Conservation (phyloP, 2,329 filamentous ascomycete genomes). For the Alternaria longipes region DNA sequence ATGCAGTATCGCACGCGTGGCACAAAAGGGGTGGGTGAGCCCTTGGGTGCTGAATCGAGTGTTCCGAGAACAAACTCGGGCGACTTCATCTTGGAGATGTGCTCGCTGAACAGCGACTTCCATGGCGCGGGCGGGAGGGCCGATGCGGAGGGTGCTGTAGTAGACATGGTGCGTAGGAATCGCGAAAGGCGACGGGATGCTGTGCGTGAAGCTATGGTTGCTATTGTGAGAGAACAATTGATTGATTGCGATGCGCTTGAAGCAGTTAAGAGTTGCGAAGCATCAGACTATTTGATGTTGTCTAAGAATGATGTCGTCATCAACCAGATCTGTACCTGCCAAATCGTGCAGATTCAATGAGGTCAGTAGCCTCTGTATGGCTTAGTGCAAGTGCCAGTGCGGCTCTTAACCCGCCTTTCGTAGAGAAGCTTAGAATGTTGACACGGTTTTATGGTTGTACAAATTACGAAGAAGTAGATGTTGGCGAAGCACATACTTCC, state of each 20-base stretch:
- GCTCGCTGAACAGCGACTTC: constrained; percentile 60
- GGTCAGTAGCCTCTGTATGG: constrained; percentile 12
- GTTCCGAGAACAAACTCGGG: constrained; percentile 63
- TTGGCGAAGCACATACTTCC: not conserved
- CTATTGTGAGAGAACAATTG: constrained; percentile 19
- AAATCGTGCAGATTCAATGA: constrained; percentile 20
- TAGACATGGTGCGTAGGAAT: constrained; percentile 57
- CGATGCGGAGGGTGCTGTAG: constrained; percentile 52
- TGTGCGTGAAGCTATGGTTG: constrained; percentile 52
- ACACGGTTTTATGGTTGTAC: no score
- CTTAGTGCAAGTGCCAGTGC: not conserved
- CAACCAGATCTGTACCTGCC: constrained; percentile 16
- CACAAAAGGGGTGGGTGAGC: constrained; percentile 53
- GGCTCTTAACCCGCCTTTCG: not conserved
- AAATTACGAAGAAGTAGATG: not conserved
- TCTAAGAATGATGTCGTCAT: constrained; percentile 33
- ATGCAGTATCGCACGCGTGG: constrained; percentile 79
- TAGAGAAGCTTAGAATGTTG: not conserved
- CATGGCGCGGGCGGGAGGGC: constrained; percentile 59
- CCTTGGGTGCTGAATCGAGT: constrained; percentile 54
- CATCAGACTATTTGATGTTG: constrained; percentile 9
- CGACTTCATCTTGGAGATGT: constrained; percentile 59
- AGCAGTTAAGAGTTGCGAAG: not conserved
- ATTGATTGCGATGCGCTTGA: constrained; percentile 6
- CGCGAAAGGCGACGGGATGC: constrained; percentile 51